A percentile compares a stretch with the other conserved stretches of the same genome.
Conservation (phyloP, 1,284 basidiomycete genomes). For the Sparassis latifolia region DNA sequence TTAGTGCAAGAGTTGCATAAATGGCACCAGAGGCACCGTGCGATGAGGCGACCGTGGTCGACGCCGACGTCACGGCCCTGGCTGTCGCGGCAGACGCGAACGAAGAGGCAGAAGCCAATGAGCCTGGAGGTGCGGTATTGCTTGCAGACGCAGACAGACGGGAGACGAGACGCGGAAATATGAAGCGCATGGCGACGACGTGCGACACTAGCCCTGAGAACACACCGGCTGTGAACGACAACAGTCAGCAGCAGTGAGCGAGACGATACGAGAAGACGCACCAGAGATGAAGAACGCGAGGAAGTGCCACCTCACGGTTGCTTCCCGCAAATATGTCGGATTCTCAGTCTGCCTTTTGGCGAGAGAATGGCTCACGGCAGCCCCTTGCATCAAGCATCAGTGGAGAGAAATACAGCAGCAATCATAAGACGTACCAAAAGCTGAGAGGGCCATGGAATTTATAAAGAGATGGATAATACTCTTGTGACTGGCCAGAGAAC, state of each 20-base stretch:
- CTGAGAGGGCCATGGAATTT: constrained; percentile 1
- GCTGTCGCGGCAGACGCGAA: constrained; percentile 27
- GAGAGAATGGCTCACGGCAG: constrained; percentile 1
- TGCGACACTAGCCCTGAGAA: constrained; percentile 72
- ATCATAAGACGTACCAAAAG: constrained; percentile 1
- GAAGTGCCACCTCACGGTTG: constrained; percentile 68
- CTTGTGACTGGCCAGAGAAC: neutral
- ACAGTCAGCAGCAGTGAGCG: neutral
- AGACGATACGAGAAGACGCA: constrained; percentile 25
- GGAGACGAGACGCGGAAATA: constrained; percentile 57
- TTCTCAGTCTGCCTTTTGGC: constrained; percentile 5
- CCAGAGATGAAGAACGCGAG: constrained; percentile 71
- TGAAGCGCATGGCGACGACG: constrained; percentile 57
- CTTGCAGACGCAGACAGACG: constrained; percentile 26
- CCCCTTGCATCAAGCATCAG: neutral
- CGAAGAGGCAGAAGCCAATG: constrained; percentile 2
- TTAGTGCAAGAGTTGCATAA: constrained; percentile 71
- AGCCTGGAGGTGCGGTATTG: neutral
- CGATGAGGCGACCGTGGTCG: constrained; percentile 47
- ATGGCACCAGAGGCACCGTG: constrained; percentile 85
- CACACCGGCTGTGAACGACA: constrained; percentile 47
- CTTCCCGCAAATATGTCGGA: constrained; percentile 46
- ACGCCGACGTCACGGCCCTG: constrained; percentile 23
- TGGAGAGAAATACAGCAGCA: neutral
- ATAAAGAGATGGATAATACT: neutral